Percentiles rank a stretch among this genome's conserved stretches.
Evolutionary conservation across 2,329 filamentous ascomycete species (phyloP).

Genomic region (Shiraia sp.): DNA sequence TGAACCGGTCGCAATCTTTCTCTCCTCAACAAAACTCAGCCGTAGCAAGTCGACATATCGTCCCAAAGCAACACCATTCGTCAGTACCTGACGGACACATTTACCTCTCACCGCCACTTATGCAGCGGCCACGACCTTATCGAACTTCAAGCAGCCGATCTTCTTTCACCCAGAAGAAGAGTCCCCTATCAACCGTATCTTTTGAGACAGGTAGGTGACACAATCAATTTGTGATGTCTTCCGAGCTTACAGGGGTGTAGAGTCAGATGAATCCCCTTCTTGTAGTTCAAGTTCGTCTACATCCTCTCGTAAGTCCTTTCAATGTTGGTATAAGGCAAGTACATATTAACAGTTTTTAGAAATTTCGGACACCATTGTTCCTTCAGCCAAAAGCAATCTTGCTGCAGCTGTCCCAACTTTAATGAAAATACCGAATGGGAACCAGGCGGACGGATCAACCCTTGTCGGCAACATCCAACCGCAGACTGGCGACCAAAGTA

Average conservation of each 20-base stretch:
- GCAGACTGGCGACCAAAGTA: neutral
- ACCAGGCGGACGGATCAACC: neutral
- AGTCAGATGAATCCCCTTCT: constrained; percentile 7
- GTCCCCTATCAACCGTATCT: constrained; percentile 20
- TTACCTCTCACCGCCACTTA: constrained; percentile 3
- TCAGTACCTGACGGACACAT: neutral
- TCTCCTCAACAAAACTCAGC: constrained; percentile 1
- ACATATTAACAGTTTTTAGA: constrained; percentile 5
- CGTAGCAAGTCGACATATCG: neutral
- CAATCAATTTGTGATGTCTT: neutral
- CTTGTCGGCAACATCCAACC: neutral
- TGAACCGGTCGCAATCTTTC: constrained; percentile 22
- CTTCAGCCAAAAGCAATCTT: neutral
- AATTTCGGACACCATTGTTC: neutral
- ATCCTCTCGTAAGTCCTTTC: neutral
- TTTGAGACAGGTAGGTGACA: constrained; percentile 8
- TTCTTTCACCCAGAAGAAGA: constrained; percentile 14
- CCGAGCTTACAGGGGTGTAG: constrained; percentile 2
- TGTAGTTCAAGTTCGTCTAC: constrained; percentile 5
- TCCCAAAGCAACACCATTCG: neutral
- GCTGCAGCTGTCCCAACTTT: neutral
- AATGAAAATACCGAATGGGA: neutral
- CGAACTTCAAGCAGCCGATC: constrained; percentile 13
- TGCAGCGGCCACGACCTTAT: constrained; percentile 7
- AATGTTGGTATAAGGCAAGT: neutral